phyloP scores from a whole-genome alignment of 345 rosid genomes.

The Noccaea caerulescens region DNA sequence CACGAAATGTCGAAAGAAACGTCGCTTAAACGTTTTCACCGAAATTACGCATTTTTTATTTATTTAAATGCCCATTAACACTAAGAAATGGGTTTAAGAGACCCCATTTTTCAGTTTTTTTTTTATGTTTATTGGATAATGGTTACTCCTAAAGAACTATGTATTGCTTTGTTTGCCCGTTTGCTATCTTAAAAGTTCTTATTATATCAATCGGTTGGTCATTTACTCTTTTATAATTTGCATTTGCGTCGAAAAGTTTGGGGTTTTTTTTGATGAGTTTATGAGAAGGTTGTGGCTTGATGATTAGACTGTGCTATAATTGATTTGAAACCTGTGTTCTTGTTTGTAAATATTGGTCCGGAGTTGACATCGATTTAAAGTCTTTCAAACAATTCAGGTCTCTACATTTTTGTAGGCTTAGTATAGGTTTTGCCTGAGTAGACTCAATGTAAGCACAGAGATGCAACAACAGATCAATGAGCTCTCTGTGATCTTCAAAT shows the following conservation, averaged over 20 bases:
- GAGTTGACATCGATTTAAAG: not conserved
- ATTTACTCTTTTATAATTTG: not conserved
- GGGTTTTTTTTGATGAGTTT: no score
- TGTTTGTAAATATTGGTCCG: not conserved
- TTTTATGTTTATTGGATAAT: conserved; percentile 27
- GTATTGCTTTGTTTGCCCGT: conserved; percentile 21
- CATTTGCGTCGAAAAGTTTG: not conserved
- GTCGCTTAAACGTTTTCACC: no score
- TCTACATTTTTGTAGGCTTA: not conserved
- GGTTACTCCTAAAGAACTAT: conserved; percentile 6
- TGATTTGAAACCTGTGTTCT: not conserved
- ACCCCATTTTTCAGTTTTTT: no score
- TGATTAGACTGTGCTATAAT: not conserved
- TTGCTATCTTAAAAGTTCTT: conserved; percentile 20
- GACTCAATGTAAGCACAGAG: not conserved
- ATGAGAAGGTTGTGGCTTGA: no score
- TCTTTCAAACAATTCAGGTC: not conserved
- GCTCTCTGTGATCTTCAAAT: not conserved
- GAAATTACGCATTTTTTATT: no score
- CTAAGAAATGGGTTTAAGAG: no score
- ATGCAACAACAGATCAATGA: not conserved
- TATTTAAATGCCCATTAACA: no score
- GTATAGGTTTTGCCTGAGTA: not conserved
- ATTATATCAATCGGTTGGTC: not conserved
- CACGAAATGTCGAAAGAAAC: no score